These are phyloP conservation scores for Pseudocohnilembus persalinus DNA, from an alignment of 169 alveolate species.

Conservation along the genomic window DNA sequence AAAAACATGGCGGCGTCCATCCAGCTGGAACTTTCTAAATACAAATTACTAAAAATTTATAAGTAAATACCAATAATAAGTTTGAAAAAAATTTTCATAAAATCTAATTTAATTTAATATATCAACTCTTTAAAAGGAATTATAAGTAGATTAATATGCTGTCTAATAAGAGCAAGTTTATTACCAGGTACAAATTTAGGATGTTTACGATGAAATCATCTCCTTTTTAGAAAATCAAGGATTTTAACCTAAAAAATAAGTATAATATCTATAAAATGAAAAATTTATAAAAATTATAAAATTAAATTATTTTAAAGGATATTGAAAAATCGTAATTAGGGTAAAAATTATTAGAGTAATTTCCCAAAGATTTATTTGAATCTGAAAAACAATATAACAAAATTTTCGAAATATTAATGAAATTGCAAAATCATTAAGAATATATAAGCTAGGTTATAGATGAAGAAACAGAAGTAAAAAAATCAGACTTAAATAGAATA, in stretches of 20 bases:
- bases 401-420: background rate
- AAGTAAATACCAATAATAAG: background rate
- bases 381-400: conserved; percentile 6
- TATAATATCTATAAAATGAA: background rate
- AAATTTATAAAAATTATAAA: background rate
- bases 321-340: conserved; percentile 7
- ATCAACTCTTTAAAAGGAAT: background rate
- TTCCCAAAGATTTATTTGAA: conserved; percentile 5
- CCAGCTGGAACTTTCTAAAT: conserved; percentile 23
- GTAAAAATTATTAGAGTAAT: background rate
- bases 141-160: background rate
- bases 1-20: conserved; percentile 72
- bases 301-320: background rate
- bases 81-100: background rate
- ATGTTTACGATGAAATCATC: background rate
- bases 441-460: conserved; percentile 10
- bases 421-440: conserved; percentile 13
- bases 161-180: background rate
- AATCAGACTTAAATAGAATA: conserved; percentile 10
- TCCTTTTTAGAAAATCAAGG: background rate
- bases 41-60: background rate
- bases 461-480: conserved; percentile 11
- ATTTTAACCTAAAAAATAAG: background rate
- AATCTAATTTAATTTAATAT: background rate
- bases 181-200: background rate